Evolutionary conservation across 805 yeast species (phyloP).

Genomic region (Wickerhamiella dianesei): DNA sequence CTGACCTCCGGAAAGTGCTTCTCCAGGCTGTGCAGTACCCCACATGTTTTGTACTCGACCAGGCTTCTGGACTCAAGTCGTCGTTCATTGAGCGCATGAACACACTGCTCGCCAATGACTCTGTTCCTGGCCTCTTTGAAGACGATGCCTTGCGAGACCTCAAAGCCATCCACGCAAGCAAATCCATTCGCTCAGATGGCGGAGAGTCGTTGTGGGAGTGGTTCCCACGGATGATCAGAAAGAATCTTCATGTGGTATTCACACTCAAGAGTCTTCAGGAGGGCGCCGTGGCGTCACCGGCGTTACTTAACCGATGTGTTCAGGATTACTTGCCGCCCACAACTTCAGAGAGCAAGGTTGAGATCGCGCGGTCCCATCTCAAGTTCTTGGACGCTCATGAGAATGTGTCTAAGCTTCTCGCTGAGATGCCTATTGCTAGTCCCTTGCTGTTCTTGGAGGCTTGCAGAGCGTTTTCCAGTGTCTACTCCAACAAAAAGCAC

Average conservation of each 20-base stretch:
- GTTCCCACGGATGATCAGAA: conserved; percentile 20
- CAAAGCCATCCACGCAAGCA: neutral
- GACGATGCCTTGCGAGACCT: conserved; percentile 33
- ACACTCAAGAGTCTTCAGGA: conserved; percentile 39
- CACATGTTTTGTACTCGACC: conserved; percentile 65
- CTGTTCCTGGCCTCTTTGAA: conserved; percentile 76
- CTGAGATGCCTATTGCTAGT: neutral
- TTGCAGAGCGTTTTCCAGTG: conserved; percentile 15
- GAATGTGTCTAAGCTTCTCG: conserved; percentile 25
- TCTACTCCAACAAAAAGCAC: conserved; percentile 33
- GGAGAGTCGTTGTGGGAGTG: conserved; percentile 5
- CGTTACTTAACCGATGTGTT: conserved; percentile 79
- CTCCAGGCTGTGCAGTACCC: conserved; percentile 22
- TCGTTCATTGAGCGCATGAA: conserved; percentile 85
- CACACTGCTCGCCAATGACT: conserved; percentile 83
- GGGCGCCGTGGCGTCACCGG: conserved; percentile 63
- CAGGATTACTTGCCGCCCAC: conserved; percentile 83
- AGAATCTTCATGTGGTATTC: conserved; percentile 71
- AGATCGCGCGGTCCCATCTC: conserved; percentile 12
- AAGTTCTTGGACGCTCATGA: conserved; percentile 8
- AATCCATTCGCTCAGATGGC: conserved; percentile 10
- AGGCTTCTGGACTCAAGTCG: conserved; percentile 60
- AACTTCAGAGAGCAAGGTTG: conserved; percentile 28
- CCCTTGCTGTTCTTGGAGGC: conserved; percentile 8
- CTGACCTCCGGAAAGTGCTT: conserved; percentile 42